Base-by-base conservation (phyloP, 768 basidiomycete genomes). In the Pisolithus microcarpus region DNA sequence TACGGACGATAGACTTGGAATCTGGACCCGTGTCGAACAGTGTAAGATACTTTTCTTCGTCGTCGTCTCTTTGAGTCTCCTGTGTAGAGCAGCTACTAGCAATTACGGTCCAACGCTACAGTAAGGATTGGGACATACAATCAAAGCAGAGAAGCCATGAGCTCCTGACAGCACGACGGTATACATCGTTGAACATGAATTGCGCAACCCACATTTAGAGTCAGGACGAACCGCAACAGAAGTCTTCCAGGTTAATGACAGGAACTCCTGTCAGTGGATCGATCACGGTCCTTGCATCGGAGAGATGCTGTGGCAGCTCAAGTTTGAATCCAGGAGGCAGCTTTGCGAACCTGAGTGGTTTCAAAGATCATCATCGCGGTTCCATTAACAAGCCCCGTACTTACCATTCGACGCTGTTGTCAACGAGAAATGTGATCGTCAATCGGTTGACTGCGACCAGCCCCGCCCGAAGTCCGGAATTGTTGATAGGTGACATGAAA, bases 1-100 rank as follows among this genome's bases (percentile, higher is more conserved):
- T 92, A 46, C 87, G 81, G n/a, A 81, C 76, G 55, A 93, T 80
- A 24, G 85, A 82, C 21, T 70, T 72, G 15, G 80, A 78, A 61
- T 92, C 90, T 8, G 90, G 91, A 0, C 91, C 91, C 15, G 87
- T 84, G 67, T 93, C 91, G 61, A 93, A 90, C 34, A 92, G 74
- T 15, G 80, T 81, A n/a, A 75, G 68, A 49, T 79, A 77, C 3
- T 72, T 59, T 51, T 64, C 49, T 38, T 72, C 64, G 19, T 69
- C 80, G 21, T 71, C 81, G 21, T 71, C 58, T 10, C 75, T 65
- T 52, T 76, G 73, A 2, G 82, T 87, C 73, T 85, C 77, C 82
- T 83, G 61, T 36, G 15, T 15, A 28, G 26, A 10, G 10, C 11
- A 31, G 24, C n/a, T n/a, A n/a, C n/a, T 42, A 40, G 48, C 24